A percentile compares a stretch with the other conserved stretches of the same genome.
These are phyloP conservation scores for Heliamphora exappendiculata DNA, from an alignment of 148 eudicot species.

Conservation along the genomic window DNA sequence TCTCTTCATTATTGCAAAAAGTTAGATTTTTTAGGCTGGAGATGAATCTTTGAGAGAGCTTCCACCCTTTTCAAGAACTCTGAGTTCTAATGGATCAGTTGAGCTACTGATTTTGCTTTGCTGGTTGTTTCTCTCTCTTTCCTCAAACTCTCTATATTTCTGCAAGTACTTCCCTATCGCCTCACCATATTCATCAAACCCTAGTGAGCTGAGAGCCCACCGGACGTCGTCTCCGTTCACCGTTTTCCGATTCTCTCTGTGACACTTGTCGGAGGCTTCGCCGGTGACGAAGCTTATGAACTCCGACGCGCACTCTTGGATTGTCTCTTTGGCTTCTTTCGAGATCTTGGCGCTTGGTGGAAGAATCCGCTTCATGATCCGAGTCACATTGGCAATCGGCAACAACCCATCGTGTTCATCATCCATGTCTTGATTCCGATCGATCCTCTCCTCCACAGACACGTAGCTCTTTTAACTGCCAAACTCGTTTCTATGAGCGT, in stretches of 20 bases:
- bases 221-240: constrained; percentile 50
- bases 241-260: constrained; percentile 58
- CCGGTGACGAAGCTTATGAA: constrained; percentile 56
- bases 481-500: background rate
- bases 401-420: constrained; percentile 37
- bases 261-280: constrained; percentile 58
- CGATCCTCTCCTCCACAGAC: background rate
- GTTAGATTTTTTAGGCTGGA: background rate
- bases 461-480: background rate
- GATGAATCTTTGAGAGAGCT: constrained; percentile 11
- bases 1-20: background rate
- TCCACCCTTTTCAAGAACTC: constrained; percentile 10
- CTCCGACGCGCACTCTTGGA: constrained; percentile 57
- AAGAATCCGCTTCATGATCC: constrained; percentile 47
- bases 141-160: constrained; percentile 38
- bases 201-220: constrained; percentile 56
- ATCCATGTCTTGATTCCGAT: constrained; percentile 21
- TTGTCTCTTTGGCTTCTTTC: constrained; percentile 47
- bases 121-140: constrained; percentile 30
- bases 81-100: constrained; percentile 9
- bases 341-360: constrained; percentile 54
- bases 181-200: constrained; percentile 48
- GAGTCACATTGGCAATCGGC: constrained; percentile 54
- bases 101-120: constrained; percentile 8
- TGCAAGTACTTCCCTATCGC: constrained; percentile 35